phyloP scores from a whole-genome alignment of 306 rosid genomes.

The Mucuna pruriens region DNA sequence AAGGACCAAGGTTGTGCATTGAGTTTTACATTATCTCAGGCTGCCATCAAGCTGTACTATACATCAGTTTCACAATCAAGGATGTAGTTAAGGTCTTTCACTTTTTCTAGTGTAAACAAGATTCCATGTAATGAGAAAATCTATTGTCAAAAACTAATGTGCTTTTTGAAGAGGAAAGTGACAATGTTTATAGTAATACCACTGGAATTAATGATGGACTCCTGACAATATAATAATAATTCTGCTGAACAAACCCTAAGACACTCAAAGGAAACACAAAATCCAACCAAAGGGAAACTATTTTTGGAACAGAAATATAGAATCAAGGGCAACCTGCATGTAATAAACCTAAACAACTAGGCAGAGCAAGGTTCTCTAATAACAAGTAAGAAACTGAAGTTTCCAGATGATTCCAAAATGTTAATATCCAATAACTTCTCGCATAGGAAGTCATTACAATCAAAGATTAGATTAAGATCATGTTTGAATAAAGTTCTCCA shows the following conservation, averaged over 20 bases:
- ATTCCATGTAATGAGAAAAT: background rate
- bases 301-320: background rate
- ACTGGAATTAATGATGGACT: constrained; percentile 1
- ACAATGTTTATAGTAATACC: background rate
- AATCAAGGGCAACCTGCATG: background rate
- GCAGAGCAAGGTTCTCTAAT: constrained; percentile 14
- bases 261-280: background rate
- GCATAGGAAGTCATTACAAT: background rate
- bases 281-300: background rate
- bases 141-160: background rate
- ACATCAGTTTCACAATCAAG: constrained; percentile 11
- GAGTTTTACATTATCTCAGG: constrained; percentile 10
- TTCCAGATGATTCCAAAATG: constrained; percentile 1
- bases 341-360: constrained; percentile 13
- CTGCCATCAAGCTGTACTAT: constrained; percentile 5
- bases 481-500: too few relatives aligned
- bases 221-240: background rate
- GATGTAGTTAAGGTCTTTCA: constrained; percentile 2
- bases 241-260: background rate
- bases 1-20: background rate
- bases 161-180: constrained; percentile 11
- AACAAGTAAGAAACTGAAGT: background rate
- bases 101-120: background rate
- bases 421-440: background rate
- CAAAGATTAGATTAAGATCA: background rate